Evolutionary conservation across 805 yeast species (phyloP).

Genomic region (Yamadazyma laniorum): DNA sequence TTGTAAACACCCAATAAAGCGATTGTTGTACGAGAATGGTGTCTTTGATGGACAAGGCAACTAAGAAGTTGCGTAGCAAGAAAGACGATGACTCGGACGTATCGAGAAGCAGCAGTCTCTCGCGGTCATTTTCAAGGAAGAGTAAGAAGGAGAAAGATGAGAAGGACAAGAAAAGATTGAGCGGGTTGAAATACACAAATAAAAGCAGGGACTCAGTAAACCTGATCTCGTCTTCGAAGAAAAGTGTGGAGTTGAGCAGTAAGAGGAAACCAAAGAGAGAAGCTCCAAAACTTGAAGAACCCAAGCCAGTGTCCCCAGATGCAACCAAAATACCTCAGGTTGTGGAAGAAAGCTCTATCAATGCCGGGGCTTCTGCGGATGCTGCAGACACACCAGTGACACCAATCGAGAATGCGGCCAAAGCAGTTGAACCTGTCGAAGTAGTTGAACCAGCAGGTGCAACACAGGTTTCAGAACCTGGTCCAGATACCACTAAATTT

Average conservation of each 20-base stretch:
- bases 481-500: no score
- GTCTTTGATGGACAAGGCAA: slow-evolving; percentile 13
- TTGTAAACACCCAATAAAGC: background rate
- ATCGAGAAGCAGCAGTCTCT: slow-evolving; percentile 5
- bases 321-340: background rate
- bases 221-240: slow-evolving; percentile 6
- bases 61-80: slow-evolving; percentile 9
- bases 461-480: no score
- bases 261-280: slow-evolving; percentile 1
- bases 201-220: slow-evolving; percentile 10
- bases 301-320: background rate
- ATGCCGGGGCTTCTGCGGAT: slow-evolving; percentile 1
- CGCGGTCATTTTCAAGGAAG: slow-evolving; percentile 8
- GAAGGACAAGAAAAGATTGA: slow-evolving; percentile 17
- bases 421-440: background rate
- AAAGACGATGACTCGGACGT: slow-evolving; percentile 6
- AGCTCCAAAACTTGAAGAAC: slow-evolving; percentile 1
- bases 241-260: slow-evolving; percentile 3
- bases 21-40: slow-evolving; percentile 1
- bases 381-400: background rate
- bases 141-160: slow-evolving; percentile 10
- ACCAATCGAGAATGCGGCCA: background rate
- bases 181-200: slow-evolving; percentile 13
- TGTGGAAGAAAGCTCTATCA: background rate
- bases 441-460: background rate